Conservation (phyloP, 306 rosid genomes). For the Macrotyloma uniflorum region DNA sequence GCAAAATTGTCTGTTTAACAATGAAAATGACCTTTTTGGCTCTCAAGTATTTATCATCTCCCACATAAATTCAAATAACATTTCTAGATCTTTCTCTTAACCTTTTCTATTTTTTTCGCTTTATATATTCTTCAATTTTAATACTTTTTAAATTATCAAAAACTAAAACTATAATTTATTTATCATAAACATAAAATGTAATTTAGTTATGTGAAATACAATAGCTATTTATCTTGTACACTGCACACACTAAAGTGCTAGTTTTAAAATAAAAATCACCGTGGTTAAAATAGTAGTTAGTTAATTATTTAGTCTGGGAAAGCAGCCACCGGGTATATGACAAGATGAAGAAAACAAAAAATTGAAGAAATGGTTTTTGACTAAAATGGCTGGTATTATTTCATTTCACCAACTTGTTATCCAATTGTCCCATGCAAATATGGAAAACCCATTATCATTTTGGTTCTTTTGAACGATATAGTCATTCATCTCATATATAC, state of each 20-base stretch:
- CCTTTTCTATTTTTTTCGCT: too few species aligned
- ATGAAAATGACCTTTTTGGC: conserved; percentile 4
- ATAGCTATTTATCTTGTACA: neutral
- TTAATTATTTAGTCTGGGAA: neutral
- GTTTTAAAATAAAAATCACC: neutral
- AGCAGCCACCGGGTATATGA: neutral
- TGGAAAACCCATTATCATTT: conserved; percentile 31
- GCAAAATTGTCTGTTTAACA: neutral
- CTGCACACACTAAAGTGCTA: neutral
- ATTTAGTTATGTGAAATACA: too few species aligned
- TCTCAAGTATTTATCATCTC: neutral
- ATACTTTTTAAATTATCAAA: too few species aligned
- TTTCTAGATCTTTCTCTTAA: too few species aligned
- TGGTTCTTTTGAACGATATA: neutral
- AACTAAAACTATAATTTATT: too few species aligned
- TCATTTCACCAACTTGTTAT: conserved; percentile 18
- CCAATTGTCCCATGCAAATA: conserved; percentile 26
- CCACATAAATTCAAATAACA: too few species aligned
- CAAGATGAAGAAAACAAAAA: neutral
- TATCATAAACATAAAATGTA: too few species aligned
- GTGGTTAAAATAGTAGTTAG: too few species aligned
- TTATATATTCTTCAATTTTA: too few species aligned
- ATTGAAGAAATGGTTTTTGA: neutral
- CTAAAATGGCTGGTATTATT: conserved; percentile 23
- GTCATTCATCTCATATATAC: neutral